Evolutionary conservation across 1,284 basidiomycete species (phyloP).

Genomic region (Cystobasidium slooffiae): DNA sequence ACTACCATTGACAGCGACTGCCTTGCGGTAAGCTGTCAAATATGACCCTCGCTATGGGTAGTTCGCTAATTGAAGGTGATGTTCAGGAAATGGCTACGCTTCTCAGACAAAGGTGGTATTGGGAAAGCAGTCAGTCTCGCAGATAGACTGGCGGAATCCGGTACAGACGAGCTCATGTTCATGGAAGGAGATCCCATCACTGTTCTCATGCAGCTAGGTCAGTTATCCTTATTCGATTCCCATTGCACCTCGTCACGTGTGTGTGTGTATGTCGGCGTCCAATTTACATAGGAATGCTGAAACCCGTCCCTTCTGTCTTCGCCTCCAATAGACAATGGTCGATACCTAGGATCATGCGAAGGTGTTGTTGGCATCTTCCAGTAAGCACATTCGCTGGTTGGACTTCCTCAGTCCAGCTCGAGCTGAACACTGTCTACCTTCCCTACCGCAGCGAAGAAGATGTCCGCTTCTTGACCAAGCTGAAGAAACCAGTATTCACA

Average conservation of each 20-base stretch:
- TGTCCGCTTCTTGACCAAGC: conserved; percentile 31
- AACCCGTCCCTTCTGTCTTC: neutral
- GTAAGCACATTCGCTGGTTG: neutral
- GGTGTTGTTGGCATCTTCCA: conserved; percentile 40
- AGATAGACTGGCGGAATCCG: conserved; percentile 34
- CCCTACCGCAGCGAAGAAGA: conserved; percentile 19
- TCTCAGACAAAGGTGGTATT: conserved; percentile 32
- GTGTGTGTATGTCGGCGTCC: too few relatives aligned
- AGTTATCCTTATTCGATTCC: neutral
- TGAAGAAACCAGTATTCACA: conserved; percentile 43
- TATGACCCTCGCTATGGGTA: neutral
- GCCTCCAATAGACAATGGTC: conserved; percentile 1
- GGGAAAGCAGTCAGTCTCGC: conserved; percentile 10
- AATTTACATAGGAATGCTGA: neutral
- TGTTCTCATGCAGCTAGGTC: conserved; percentile 35
- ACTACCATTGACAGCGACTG: conserved; percentile 24
- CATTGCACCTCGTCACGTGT: conserved; percentile 1
- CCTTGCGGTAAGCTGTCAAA: conserved; percentile 11
- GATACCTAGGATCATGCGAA: conserved; percentile 35
- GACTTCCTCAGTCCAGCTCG: neutral
- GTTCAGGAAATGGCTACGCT: conserved; percentile 38
- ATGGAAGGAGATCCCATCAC: conserved; percentile 37
- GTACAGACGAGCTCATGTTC: conserved; percentile 41
- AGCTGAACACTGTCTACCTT: neutral
- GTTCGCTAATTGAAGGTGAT: neutral